Evolutionary conservation across 1,139 yeast species (phyloP), one percentile per base, ranked within the genome.

Genomic region (Scheffersomyces titani): DNA sequence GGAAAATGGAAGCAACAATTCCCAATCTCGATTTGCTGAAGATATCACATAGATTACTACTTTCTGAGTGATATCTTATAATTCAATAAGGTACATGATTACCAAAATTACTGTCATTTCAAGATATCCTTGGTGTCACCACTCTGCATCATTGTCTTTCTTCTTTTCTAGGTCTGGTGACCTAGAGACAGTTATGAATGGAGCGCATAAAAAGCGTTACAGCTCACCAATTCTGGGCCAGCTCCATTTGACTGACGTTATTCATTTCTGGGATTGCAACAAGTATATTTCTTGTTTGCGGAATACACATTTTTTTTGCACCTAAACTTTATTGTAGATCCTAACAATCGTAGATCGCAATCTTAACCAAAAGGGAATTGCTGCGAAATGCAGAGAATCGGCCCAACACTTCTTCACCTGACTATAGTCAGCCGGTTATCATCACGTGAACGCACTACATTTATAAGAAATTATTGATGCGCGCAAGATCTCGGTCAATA

Each of bases 21-120:
- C 69, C n/a, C 62, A 69, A 45, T 68, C 68, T 57, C 60, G 72
- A 16, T 69, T 69, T 51, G 54, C 68, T 6, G 71, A 68, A 54
- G 70, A 67, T 47, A 64, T 67, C 44, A 64, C 58, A 50, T 56
- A 21, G 45, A 50, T 30, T 53, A 46, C 36, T 22, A 44, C 48
- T 44, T 19, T n/a, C 21, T 36, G 13, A 30, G 13, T 30, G 9
- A 11, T 30, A 30, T 11, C 40, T 30, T 30, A 30, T 30, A 30
- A 30, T 7, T 7, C 11, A 4, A 30, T 30, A 5, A 30, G 40
- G 3, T 30, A 30, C 13, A 4, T 6, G 2, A 24, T 11, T 30
- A 9, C 11, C 13, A 30, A 30, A 16, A 30, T 30, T 30, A 9
- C 40, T 30, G 9, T 24, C 16, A 30, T 30, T 11, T 30, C 40